Evolutionary conservation across 164 flowering plant genomes (phyloP).

Genomic region (Nymphaea colorata): DNA sequence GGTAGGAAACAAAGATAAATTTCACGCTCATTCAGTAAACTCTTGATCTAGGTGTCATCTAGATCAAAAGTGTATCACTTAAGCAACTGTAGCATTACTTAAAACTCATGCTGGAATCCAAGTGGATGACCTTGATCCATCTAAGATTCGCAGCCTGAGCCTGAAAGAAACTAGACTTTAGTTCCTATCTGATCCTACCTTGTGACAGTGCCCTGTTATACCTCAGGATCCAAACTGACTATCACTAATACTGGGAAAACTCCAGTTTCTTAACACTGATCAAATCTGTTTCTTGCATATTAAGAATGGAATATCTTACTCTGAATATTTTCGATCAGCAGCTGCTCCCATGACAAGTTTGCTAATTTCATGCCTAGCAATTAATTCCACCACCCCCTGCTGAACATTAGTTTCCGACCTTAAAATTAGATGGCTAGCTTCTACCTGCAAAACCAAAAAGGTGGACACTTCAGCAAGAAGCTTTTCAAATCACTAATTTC

Average conservation of each 20-base stretch:
- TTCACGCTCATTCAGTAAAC: background rate
- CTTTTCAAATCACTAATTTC: no score
- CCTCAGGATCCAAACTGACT: no score
- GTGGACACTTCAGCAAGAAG: no score
- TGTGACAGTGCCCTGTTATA: no score
- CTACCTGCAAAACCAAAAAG: background rate
- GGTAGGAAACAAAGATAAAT: no score
- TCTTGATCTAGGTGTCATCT: background rate
- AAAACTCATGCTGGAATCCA: no score
- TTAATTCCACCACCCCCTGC: slow-evolving; percentile 45
- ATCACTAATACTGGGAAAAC: no score
- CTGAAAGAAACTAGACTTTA: background rate
- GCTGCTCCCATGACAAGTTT: slow-evolving; percentile 82
- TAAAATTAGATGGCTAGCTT: background rate
- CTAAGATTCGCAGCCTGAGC: background rate
- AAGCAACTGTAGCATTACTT: no score
- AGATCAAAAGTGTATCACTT: no score
- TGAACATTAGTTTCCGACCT: slow-evolving; percentile 15
- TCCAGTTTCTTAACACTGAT: no score
- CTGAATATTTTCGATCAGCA: slow-evolving; percentile 31
- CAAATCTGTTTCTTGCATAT: no score
- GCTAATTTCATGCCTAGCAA: slow-evolving; percentile 26
- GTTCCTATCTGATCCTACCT: no score
- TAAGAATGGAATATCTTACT: slow-evolving; percentile 7
- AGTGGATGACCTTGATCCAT: background rate